Base-by-base conservation (phyloP, 306 rosid species). In the Trichosanthes truncata region DNA sequence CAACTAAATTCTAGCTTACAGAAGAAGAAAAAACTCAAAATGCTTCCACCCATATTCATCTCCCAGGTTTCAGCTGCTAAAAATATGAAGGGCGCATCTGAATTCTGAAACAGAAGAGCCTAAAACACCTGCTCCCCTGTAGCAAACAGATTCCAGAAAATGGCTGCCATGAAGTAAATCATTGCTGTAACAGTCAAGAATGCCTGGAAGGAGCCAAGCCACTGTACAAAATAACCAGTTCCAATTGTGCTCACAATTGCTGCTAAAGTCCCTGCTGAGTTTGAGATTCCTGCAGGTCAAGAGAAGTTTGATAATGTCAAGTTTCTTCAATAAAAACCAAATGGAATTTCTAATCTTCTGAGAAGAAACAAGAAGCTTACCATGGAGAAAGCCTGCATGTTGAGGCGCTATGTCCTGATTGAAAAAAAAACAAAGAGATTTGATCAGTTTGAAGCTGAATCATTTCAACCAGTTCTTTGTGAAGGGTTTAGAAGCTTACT, bases 241-340 rank as follows among this genome's bases (percentile, higher is more conserved):
- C 98, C 98, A 65, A 94, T 87, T 84, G 98, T 92, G 90, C 98
- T 91, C 81, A 94, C 40, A 66, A 92, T 94, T n/a, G 97, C 98
- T 59, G 97, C 98, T 65, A 91, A 67, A 71, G 98, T 92, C 81
- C 98, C 97, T 2, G 89, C 90, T 46, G 92, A 88, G 85, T 92
- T 94, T 57, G 97, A 86, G 56, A 94, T 89, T 53, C 98, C 98
- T 94, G 92, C 74, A 45, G 15, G 7, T 45, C 31, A 46, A 9
- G 8, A 77, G 2, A 51, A 76, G 17, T 5, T 52, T n/a, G 7
- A 20, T 9, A 1, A 76, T 77, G 35, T 35, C n/a, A 40, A n/a
- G 29, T 76, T 36, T 55, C 65, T 35, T 55, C 9, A 9, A 7
- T 45, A 7, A 74, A 73, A 46, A 45, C 26, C 31, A 11, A 21